A percentile compares a stretch with the other conserved stretches of the same genome.
Conservation (phyloP, 345 rosid genomes). For the Citropsis articulata region DNA sequence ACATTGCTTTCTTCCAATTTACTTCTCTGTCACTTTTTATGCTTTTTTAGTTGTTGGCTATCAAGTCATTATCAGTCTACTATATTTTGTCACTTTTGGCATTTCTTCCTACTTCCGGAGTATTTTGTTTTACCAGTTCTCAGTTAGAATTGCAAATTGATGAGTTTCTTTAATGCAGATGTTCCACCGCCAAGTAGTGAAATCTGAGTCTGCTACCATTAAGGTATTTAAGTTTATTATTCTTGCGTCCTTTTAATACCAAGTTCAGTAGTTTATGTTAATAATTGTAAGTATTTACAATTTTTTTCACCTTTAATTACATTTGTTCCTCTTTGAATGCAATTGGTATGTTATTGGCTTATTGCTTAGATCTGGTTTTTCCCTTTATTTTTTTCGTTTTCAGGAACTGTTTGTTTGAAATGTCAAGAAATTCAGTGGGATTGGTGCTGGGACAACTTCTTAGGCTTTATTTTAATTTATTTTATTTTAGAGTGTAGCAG, state of each 20-base stretch:
- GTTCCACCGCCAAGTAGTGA: conserved; percentile 79
- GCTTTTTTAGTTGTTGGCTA: background rate
- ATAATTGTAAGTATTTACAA: background rate
- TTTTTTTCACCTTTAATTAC: background rate
- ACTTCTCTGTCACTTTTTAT: background rate
- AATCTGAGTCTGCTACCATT: conserved; percentile 91
- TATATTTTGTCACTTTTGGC: background rate
- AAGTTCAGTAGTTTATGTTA: background rate
- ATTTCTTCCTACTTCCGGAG: background rate
- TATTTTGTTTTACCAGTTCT: background rate
- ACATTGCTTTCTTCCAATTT: background rate
- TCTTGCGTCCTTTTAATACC: background rate
- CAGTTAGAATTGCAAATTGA: background rate
- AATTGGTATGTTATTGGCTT: background rate
- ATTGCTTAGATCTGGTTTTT: background rate
- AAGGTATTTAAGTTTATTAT: conserved; percentile 44
- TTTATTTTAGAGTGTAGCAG: too few relatives aligned
- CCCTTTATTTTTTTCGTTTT: background rate
- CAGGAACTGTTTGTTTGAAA: background rate
- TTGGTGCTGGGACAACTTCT: too few relatives aligned
- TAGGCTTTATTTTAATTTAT: too few relatives aligned
- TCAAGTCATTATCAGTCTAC: background rate
- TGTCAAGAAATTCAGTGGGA: background rate
- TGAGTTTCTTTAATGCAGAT: conserved; percentile 45
- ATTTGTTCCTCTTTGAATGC: background rate